phyloP scores from a whole-genome alignment of 23 red algal genomes.

The Cyanidiococcus yangmingshanensis region DNA sequence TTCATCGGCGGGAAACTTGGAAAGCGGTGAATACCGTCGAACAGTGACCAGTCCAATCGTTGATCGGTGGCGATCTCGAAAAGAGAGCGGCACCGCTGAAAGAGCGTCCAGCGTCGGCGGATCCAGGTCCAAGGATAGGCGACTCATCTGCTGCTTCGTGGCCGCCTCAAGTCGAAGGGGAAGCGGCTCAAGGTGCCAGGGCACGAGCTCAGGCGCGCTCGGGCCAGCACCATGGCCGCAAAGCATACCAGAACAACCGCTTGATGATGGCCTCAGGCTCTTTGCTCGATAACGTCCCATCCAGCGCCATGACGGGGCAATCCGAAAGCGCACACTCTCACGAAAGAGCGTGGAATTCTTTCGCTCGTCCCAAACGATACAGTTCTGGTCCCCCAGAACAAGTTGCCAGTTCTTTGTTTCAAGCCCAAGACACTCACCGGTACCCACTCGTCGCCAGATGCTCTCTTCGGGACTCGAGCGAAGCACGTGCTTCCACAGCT shows the following conservation, averaged over 20 bases:
- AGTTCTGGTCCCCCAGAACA: background rate
- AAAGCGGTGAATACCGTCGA: background rate
- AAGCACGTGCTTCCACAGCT: background rate
- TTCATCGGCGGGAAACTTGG: background rate
- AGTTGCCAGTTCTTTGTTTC: background rate
- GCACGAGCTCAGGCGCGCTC: background rate
- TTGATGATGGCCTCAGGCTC: background rate
- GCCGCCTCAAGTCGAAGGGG: background rate
- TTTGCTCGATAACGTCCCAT: background rate
- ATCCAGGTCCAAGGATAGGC: background rate
- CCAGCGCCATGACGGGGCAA: background rate
- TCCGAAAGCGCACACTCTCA: background rate
- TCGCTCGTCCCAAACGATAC: background rate
- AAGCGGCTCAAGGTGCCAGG: background rate
- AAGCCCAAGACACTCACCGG: background rate
- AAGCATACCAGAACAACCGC: background rate
- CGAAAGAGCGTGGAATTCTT: background rate
- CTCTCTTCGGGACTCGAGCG: background rate
- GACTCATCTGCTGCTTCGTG: background rate
- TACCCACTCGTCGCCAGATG: background rate
- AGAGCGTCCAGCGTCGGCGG: background rate
- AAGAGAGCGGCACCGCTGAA: background rate
- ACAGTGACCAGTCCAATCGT: constrained; percentile 10
- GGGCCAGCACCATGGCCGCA: too few species aligned
- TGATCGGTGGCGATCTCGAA: constrained; percentile 1